Base-by-base conservation (phyloP, 768 basidiomycete species). In the Mycena olivaceomarginata region DNA sequence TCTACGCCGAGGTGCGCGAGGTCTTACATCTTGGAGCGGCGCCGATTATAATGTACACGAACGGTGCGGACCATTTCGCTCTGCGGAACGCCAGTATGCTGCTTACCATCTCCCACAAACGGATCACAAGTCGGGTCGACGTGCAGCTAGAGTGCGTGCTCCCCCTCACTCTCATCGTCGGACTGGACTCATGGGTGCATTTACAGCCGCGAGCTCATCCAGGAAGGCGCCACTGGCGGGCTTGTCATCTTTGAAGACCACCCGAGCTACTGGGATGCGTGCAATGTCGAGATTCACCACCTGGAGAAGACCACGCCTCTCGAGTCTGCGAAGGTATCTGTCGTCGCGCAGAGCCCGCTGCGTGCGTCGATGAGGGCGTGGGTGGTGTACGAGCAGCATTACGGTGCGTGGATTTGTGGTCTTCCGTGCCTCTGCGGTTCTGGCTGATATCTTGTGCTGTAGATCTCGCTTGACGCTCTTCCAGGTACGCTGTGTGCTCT, bases 261-360 rank as follows among this genome's bases (percentile, higher is more conserved):
- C 64, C 95, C 95, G 2, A 95, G 94, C 79, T 95, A 94, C 77
- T 96, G 95, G 95, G 96, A 96, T 85, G 95, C 95, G 10, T 96
- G 95, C 95, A 95, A 98, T 85, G 96, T 98, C 75, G 97, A 99
- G 81, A 91, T 97, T 40, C 97, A 97, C 84, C 97, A 98, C 83
- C 88, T 99, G 41, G 97, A 99, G 85, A 97, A 93, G 13, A 88
- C 91, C 20, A 90, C 90, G 40, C 92, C 89, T 8, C 89, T 99
- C 45, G 88, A 91, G 73, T 98, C 99, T 80, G 86, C 90, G 4
- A 89, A 92, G 25, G 85, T 97, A 60, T 87, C 88, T 3, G 90
- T 99, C 48, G 84, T 93, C 22, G 91, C 94, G 9, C 91, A 93
- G 98, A n/a, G 98, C 0, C 96, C 98, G 2, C 87, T 98, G 9